phyloP scores from a whole-genome alignment of 176 grass and related monocot genomes.

The Tillandsia leiboldiana region DNA sequence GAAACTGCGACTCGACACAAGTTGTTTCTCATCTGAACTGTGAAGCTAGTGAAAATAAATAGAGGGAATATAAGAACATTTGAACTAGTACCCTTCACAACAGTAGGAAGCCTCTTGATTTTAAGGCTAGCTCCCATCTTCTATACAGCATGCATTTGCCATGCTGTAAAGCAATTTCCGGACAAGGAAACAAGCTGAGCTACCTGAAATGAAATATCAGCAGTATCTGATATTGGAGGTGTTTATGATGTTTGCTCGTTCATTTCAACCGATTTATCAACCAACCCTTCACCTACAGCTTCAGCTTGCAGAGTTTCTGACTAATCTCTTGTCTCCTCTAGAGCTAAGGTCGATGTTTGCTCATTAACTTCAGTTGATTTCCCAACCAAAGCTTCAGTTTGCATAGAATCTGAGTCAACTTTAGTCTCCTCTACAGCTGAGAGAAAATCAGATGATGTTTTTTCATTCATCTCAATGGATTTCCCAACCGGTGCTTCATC shows the following conservation, averaged over 20 bases:
- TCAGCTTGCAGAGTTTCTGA: not conserved
- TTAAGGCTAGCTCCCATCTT: not conserved
- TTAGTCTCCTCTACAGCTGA: too few species aligned
- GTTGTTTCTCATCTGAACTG: not conserved
- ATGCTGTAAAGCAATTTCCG: not conserved
- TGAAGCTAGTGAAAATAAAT: not conserved
- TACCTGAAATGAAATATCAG: not conserved
- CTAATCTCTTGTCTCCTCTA: not conserved
- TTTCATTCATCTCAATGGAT: too few species aligned
- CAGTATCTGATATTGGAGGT: not conserved
- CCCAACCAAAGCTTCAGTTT: too few species aligned
- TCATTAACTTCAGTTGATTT: too few species aligned
- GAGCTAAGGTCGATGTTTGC: not conserved
- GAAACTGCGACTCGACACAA: not conserved
- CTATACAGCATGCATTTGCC: constrained; percentile 8
- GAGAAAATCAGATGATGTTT: too few species aligned
- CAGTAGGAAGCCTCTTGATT: not conserved
- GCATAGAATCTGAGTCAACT: too few species aligned
- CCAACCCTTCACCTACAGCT: not conserved
- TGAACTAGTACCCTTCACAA: not conserved
- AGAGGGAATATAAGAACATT: not conserved
- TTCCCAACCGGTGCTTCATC: too few species aligned
- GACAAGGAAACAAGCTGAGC: not conserved
- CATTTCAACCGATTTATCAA: not conserved
- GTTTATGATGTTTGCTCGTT: not conserved